Percentiles rank a stretch among this genome's conserved stretches.
phyloP scores from a whole-genome alignment of 495 filamentous ascomycete species.

The Aspergillus cavernicola region DNA sequence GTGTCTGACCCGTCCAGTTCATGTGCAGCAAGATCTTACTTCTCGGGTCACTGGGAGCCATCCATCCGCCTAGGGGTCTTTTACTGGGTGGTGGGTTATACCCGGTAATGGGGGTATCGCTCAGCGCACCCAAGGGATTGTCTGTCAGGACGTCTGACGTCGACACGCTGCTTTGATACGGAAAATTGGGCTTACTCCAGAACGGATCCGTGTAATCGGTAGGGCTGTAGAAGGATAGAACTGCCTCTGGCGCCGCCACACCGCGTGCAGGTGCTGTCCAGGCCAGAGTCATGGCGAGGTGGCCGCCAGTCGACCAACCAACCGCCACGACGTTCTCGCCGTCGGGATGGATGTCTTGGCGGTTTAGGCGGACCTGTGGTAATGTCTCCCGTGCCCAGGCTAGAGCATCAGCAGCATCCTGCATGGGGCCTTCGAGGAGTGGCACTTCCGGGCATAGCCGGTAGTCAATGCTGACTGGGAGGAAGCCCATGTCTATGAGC shows the following conservation, averaged over 20 bases:
- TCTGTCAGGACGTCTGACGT: too few relatives aligned
- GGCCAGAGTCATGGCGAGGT: conserved; percentile 46
- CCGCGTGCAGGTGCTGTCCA: conserved; percentile 32
- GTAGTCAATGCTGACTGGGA: conserved; percentile 55
- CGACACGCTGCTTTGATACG: too few relatives aligned
- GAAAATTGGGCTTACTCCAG: conserved; percentile 20
- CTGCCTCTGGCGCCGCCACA: conserved; percentile 41
- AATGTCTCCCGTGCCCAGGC: conserved; percentile 41
- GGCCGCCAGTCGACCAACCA: conserved; percentile 57
- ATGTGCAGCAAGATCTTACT: conserved; percentile 37
- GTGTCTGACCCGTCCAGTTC: conserved; percentile 41
- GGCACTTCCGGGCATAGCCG: conserved; percentile 52
- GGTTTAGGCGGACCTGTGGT: conserved; percentile 26
- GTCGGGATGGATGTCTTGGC: conserved; percentile 31
- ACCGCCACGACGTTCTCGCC: conserved; percentile 40
- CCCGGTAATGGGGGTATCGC: conserved; percentile 20
- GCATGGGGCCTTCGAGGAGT: conserved; percentile 45
- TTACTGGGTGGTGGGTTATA: conserved; percentile 15
- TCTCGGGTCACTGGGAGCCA: conserved; percentile 34
- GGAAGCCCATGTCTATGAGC: conserved; percentile 40
- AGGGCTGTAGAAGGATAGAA: conserved; percentile 53
- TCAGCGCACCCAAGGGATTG: background rate
- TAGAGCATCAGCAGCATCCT: conserved; percentile 45
- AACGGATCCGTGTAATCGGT: conserved; percentile 35
- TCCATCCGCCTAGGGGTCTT: conserved; percentile 23